phyloP scores from a whole-genome alignment of 768 basidiomycete species.

The Naganishia vishniacii region DNA sequence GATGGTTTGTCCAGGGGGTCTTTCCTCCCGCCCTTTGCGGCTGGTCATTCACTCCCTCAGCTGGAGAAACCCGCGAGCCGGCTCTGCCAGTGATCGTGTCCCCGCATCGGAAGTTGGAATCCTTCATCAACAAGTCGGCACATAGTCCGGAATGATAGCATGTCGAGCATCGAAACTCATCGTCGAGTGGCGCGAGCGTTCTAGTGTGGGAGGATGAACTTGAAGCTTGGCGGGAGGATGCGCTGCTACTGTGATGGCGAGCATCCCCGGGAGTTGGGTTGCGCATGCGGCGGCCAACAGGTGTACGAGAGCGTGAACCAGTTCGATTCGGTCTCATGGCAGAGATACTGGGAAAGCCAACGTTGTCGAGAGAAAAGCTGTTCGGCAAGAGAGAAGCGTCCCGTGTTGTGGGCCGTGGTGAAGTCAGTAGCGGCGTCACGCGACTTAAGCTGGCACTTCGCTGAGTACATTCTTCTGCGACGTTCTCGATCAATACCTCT shows the following conservation, averaged over 20 bases:
- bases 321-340: not conserved
- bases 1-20: not conserved
- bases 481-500: too few species aligned
- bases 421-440: not conserved
- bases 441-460: too few species aligned
- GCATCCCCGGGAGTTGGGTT: too few species aligned
- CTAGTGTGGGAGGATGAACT: not conserved
- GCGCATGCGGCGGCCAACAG: not conserved
- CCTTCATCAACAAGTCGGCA: constrained; percentile 6
- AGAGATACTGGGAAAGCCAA: not conserved
- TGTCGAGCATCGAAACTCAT: constrained; percentile 10
- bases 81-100: not conserved
- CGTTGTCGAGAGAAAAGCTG: not conserved
- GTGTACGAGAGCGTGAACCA: not conserved
- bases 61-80: not conserved
- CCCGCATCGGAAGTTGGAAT: constrained; percentile 1
- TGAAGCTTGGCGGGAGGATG: not conserved
- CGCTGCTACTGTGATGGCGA: too few species aligned
- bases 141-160: constrained; percentile 17
- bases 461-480: too few species aligned
- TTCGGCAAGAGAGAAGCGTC: not conserved
- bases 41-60: not conserved
- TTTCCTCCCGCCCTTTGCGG: not conserved
- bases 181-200: not conserved
- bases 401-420: not conserved